Evolutionary conservation across 192 early-diverging fungal species (phyloP).

Genomic region (Obelidium mucronatum): DNA sequence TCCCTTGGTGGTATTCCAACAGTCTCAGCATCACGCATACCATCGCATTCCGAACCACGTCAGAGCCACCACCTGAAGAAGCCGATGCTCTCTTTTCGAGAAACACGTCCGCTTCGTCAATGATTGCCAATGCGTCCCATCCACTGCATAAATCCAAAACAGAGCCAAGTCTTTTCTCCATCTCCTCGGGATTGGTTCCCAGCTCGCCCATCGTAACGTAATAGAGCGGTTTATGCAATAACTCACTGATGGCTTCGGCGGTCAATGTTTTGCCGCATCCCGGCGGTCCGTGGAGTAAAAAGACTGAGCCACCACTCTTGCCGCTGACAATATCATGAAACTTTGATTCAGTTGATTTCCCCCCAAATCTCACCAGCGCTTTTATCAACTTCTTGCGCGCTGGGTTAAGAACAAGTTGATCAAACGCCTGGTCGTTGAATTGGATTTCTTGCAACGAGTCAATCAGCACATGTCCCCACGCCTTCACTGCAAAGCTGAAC

Average conservation of each 20-base stretch:
- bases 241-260: conserved; percentile 65
- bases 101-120: conserved; percentile 70
- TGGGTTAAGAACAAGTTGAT: conserved; percentile 56
- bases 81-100: conserved; percentile 54
- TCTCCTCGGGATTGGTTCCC: conserved; percentile 57
- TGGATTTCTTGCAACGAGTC: conserved; percentile 45
- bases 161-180: conserved; percentile 57
- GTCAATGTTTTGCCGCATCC: conserved; percentile 68
- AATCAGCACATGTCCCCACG: conserved; percentile 62
- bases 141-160: conserved; percentile 60
- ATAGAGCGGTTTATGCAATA: conserved; percentile 60
- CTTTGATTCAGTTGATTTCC: conserved; percentile 29
- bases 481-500: conserved; percentile 62
- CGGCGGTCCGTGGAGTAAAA: conserved; percentile 64
- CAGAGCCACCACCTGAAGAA: conserved; percentile 22
- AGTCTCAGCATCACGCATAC: conserved; percentile 65
- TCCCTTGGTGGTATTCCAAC: conserved; percentile 69
- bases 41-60: conserved; percentile 63
- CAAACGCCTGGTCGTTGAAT: conserved; percentile 61
- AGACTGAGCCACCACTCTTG: conserved; percentile 62
- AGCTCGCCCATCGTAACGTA: conserved; percentile 70
- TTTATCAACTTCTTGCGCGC: conserved; percentile 56
- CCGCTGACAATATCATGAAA: conserved; percentile 61
- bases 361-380: conserved; percentile 59
- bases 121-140: conserved; percentile 63